These are phyloP conservation scores for Colletotrichum sp. DNA, from an alignment of 2,329 filamentous ascomycete species.

Conservation along the genomic window DNA sequence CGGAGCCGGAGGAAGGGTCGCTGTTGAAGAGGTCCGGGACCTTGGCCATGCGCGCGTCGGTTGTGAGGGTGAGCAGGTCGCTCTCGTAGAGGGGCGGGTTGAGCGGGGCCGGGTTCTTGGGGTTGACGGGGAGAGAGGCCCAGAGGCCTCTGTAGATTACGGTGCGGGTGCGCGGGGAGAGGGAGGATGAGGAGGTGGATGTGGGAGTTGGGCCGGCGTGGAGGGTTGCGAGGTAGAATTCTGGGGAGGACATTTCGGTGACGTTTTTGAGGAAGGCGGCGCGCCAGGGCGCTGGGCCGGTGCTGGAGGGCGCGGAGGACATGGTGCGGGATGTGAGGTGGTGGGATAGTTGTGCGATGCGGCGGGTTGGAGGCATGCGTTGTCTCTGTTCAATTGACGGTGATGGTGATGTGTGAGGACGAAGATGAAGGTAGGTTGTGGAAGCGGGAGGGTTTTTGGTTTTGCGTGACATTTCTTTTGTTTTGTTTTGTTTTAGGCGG, in stretches of 20 bases:
- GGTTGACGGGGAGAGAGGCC: slow-evolving; percentile 73
- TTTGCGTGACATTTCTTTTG: too few relatives aligned
- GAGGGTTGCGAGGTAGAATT: slow-evolving; percentile 57
- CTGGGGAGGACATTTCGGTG: slow-evolving; percentile 48
- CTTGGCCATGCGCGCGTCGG: slow-evolving; percentile 89
- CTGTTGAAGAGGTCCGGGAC: slow-evolving; percentile 68
- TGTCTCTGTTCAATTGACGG: neutral
- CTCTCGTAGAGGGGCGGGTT: slow-evolving; percentile 76
- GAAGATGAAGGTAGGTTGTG: neutral
- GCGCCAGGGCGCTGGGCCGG: slow-evolving; percentile 57
- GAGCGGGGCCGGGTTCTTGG: slow-evolving; percentile 72
- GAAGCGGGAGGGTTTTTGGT: neutral
- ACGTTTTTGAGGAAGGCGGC: slow-evolving; percentile 57
- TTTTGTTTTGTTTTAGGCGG: neutral
- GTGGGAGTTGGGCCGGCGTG: slow-evolving; percentile 34
- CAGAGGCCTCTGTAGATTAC: slow-evolving; percentile 90
- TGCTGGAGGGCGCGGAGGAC: slow-evolving; percentile 20
- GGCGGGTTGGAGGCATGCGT: slow-evolving; percentile 7
- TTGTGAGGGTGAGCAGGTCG: slow-evolving; percentile 84
- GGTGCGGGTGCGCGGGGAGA: slow-evolving; percentile 65
- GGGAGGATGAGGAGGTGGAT: neutral
- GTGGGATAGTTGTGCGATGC: slow-evolving; percentile 8
- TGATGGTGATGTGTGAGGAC: neutral
- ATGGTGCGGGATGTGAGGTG: slow-evolving; percentile 24
- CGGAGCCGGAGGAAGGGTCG: slow-evolving; percentile 36